Conservation (phyloP, 1,139 yeast genomes). For the Williopsis jadinii region DNA sequence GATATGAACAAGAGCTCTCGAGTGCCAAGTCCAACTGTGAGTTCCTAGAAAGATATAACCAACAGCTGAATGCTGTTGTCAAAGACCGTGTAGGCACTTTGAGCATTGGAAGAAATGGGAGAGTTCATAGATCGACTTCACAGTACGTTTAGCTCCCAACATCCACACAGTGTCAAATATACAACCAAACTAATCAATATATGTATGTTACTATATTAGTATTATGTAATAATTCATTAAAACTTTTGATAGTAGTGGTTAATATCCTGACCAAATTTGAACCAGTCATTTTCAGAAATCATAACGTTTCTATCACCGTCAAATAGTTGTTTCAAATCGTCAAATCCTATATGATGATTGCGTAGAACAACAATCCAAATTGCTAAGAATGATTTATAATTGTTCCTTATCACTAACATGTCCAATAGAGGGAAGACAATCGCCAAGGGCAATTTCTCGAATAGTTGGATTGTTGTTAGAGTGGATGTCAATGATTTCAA, state of each 20-base stretch:
- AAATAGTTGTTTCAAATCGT: constrained; percentile 24
- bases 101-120: constrained; percentile 21
- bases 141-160: constrained; percentile 11
- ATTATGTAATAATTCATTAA: not conserved
- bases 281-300: not conserved
- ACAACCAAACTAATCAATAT: not conserved
- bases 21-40: constrained; percentile 2
- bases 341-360: constrained; percentile 45
- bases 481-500: constrained; percentile 23
- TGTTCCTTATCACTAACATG: constrained; percentile 18
- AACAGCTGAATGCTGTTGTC: constrained; percentile 10
- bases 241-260: constrained; percentile 1
- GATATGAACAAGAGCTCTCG: not conserved
- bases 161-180: no score
- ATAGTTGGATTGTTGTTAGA: constrained; percentile 9
- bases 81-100: constrained; percentile 19
- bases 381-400: constrained; percentile 33
- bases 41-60: constrained; percentile 14
- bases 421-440: constrained; percentile 18
- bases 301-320: not conserved
- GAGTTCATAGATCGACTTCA: constrained; percentile 22
- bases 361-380: constrained; percentile 31
- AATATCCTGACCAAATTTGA: not conserved
- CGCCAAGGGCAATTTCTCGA: constrained; percentile 5
- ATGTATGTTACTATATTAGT: not conserved